Percentiles rank a stretch among this genome's conserved stretches.
phyloP scores from a whole-genome alignment of 768 basidiomycete species.

The Boletellus sp. region DNA sequence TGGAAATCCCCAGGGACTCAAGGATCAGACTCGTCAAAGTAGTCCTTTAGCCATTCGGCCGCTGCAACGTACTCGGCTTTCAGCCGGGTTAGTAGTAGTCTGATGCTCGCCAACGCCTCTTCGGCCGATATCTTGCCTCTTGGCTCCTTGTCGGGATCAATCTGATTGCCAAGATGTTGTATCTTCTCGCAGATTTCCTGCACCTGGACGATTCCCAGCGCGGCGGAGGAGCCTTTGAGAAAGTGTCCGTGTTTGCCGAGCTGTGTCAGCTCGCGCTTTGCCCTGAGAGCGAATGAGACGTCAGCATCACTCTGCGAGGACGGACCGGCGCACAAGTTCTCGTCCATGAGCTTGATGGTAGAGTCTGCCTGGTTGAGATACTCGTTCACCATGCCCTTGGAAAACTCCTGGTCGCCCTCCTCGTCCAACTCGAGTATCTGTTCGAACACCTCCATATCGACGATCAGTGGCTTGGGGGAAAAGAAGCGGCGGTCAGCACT shows the following conservation, averaged over 20 bases:
- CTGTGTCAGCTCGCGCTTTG: conserved; percentile 52
- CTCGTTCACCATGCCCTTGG: conserved; percentile 67
- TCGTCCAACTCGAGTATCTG: conserved; percentile 94
- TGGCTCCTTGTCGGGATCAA: conserved; percentile 51
- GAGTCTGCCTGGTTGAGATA: conserved; percentile 77
- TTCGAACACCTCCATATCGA: conserved; percentile 76
- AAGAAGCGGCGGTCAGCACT: conserved; percentile 7
- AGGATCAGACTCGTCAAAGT: conserved; percentile 1
- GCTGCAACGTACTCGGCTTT: conserved; percentile 69
- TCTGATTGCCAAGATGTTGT: conserved; percentile 72
- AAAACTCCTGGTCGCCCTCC: conserved; percentile 73
- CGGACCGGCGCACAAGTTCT: conserved; percentile 60
- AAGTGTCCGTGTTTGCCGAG: conserved; percentile 86
- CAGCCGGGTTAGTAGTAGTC: conserved; percentile 50
- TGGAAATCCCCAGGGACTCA: conserved; percentile 2
- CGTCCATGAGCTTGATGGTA: conserved; percentile 79
- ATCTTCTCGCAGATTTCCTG: conserved; percentile 86
- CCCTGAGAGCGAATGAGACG: conserved; percentile 37
- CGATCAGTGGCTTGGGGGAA: conserved; percentile 30
- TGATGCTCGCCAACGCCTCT: conserved; percentile 59
- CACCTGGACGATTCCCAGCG: conserved; percentile 80
- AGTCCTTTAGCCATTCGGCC: conserved; percentile 59
- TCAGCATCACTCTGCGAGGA: conserved; percentile 9
- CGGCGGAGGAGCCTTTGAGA: conserved; percentile 95
- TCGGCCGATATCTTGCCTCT: conserved; percentile 39